Evolutionary conservation across 2,329 filamentous ascomycete species (phyloP).

Genomic region (Xylariales sp.): DNA sequence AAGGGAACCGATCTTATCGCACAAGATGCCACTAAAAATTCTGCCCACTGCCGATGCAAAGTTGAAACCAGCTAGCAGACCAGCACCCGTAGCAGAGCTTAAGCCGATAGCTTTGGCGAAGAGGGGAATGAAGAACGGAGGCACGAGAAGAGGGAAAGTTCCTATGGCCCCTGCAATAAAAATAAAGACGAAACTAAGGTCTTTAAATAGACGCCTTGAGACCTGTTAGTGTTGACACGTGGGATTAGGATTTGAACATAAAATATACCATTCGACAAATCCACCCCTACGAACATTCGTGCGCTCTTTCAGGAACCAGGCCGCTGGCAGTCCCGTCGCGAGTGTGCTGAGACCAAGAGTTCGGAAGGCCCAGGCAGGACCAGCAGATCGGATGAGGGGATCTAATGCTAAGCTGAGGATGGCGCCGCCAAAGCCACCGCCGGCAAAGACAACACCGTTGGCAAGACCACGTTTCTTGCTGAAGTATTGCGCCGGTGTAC

Average conservation of each 20-base stretch:
- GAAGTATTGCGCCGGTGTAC: conserved; percentile 66
- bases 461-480: conserved; percentile 63
- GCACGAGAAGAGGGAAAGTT: conserved; percentile 63
- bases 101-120: conserved; percentile 66
- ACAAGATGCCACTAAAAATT: conserved; percentile 63
- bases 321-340: conserved; percentile 59
- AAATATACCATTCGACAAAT: conserved; percentile 56
- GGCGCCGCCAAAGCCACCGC: conserved; percentile 67
- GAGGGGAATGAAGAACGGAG: conserved; percentile 64
- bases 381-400: conserved; percentile 56
- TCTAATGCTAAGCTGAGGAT: conserved; percentile 63
- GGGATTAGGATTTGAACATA: neutral
- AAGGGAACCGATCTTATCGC: conserved; percentile 65
- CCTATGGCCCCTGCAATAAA: conserved; percentile 60
- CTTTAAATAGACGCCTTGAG: conserved; percentile 56
- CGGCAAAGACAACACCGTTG: conserved; percentile 65
- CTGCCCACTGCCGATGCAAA: conserved; percentile 69
- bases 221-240: conserved; percentile 8
- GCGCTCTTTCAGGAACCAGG: conserved; percentile 57
- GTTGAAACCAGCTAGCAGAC: conserved; percentile 70
- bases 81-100: conserved; percentile 64
- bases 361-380: conserved; percentile 56
- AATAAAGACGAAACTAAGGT: conserved; percentile 57
- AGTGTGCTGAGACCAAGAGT: conserved; percentile 58
- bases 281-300: conserved; percentile 50